Evolutionary conservation across 2,329 filamentous ascomycete genomes (phyloP).

Genomic region (Botrytis elliptica): DNA sequence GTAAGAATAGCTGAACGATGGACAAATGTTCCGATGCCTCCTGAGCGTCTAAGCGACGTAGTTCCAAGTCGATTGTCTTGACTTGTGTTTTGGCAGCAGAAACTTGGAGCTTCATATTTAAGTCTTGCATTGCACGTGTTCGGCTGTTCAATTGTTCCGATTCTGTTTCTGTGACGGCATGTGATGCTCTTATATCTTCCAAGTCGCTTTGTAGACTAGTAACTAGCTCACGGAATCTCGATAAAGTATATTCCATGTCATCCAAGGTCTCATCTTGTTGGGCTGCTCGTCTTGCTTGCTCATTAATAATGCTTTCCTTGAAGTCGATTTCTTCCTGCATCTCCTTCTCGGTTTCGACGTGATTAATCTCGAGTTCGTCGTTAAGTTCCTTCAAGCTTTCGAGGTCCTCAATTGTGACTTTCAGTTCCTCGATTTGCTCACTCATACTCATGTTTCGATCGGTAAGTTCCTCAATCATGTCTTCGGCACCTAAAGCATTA

Average conservation of each 20-base stretch:
- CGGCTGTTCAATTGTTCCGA: slow-evolving; percentile 85
- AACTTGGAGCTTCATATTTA: slow-evolving; percentile 90
- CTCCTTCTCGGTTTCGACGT: slow-evolving; percentile 89
- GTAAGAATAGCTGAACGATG: slow-evolving; percentile 86
- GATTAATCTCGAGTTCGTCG: slow-evolving; percentile 91
- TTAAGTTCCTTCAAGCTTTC: slow-evolving; percentile 89
- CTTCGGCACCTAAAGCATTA: slow-evolving; percentile 80
- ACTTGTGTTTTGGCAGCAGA: slow-evolving; percentile 89
- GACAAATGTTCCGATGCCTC: slow-evolving; percentile 85
- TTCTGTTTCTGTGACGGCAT: slow-evolving; percentile 88
- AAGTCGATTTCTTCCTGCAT: slow-evolving; percentile 91
- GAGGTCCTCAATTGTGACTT: slow-evolving; percentile 78
- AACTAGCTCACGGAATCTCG: slow-evolving; percentile 85
- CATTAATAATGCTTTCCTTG: slow-evolving; percentile 79
- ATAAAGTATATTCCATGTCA: slow-evolving; percentile 87
- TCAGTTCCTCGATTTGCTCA: slow-evolving; percentile 80
- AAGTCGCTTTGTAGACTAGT: slow-evolving; percentile 81
- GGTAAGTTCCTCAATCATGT: slow-evolving; percentile 90
- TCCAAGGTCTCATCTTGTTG: slow-evolving; percentile 79
- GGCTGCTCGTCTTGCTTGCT: slow-evolving; percentile 69
- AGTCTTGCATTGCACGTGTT: slow-evolving; percentile 91
- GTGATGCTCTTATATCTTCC: slow-evolving; percentile 87
- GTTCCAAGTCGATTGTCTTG: slow-evolving; percentile 90
- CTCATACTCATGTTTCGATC: slow-evolving; percentile 82
- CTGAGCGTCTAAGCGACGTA: slow-evolving; percentile 81